Evolutionary conservation across 345 rosid species (phyloP), one percentile per base, ranked within the genome.

Genomic region (Anacardium occidentale): DNA sequence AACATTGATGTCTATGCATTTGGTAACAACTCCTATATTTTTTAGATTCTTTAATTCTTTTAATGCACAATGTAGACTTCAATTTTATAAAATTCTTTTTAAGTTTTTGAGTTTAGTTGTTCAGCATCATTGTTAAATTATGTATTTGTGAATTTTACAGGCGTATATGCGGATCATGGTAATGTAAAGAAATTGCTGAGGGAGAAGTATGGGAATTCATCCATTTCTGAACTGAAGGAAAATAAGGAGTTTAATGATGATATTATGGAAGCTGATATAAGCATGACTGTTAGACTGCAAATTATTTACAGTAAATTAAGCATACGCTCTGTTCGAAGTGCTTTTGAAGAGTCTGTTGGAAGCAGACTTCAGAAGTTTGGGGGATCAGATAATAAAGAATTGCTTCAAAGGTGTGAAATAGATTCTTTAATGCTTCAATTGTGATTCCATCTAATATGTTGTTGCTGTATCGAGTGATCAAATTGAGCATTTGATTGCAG

Each of bases 291-390:
- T 76, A 85, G 95, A 74, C 90, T 94, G 47, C 95, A 92, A 75
- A 89, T 92, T 75, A 85, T 94, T 3, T 94, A 90, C 44, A 48
- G 89, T 70, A 92, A 65, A 79, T 85, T 92, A 69, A 89, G 88
- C 75, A 90, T 90, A 25, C 81, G 88, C 0, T 89, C 94, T 10
- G 90, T 92, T 0, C 90, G 97, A 26, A 87, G 77, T 82, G 93
- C 98, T 54, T 94, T 89, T 59, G 90, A 89, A 83, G 94, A 90
- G 64, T 86, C 97, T 13, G 91, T 94, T 2, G 97, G 97, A 75
- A 89, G 83, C 83, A 83, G 97, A 61, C 91, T 94, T 66, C 81
- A 76, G 45, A 92, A 84, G 77, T 94, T 94, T 52, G 85, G 93
- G 40, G 88, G 83, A 68, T 59, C 81, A 21, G 85, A 88, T 44